Evolutionary conservation across 371 early-diverging fungal species (phyloP), one percentile per base, ranked within the genome.

Genomic region (Blyttiomyces sp.): DNA sequence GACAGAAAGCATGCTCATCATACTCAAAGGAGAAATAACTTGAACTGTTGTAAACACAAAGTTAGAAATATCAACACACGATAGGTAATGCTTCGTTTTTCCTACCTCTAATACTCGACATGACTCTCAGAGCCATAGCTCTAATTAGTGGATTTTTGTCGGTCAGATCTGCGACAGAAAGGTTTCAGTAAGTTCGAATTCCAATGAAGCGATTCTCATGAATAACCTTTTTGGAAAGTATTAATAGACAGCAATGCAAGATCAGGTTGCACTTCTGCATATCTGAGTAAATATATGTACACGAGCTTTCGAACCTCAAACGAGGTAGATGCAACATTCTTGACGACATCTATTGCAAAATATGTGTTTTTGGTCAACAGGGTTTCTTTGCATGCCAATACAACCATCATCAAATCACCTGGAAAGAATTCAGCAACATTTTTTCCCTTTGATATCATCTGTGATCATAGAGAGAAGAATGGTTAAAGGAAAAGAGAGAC

Each of bases 211-310:
- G n/a, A n/a, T n/a, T n/a, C n/a, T n/a, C 39, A n/a, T n/a, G 13
- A 39, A 39, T 39, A 13, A 69, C 68, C 69, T 61, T 89, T 90
- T 76, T 97, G 98, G 67, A 97, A 94, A 0, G 96, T 94, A 69
- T 97, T 97, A 72, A 97, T 88, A 13, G 95, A 92, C 19, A 97
- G 71, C 33, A 97, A 77, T 27, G 94, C 90, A 43, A 97, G 77
- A 70, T 97, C 98, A 33, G 91, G 98, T 65, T 96, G 92, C 69
- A 90, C 87, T 65, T 94, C 93, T 3, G 96, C 95, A 72, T 96
- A 96, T 46, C 91, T 84, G 51, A 92, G 70, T 19, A 97, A 74
- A 71, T 92, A 97, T 60, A 94, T 94, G 75, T 95, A 95, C 19
- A 96, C 98, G 21, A 94, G 83, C 57, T 93, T 92, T 43, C 95